phyloP scores from a whole-genome alignment of 768 basidiomycete species.

The Lactarius pseudohatsudake region DNA sequence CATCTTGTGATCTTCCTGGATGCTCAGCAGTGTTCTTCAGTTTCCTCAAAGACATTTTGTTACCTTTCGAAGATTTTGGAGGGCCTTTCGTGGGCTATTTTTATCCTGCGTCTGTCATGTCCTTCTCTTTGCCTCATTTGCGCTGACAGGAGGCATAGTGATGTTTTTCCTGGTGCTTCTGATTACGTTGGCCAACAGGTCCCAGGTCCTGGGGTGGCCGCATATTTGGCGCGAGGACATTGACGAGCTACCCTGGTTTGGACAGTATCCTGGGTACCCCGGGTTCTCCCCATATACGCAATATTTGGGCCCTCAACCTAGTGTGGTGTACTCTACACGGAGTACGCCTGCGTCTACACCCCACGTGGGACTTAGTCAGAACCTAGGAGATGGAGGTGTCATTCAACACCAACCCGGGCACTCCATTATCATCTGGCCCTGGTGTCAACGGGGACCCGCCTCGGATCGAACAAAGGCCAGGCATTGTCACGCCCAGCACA shows the following conservation, averaged over 20 bases:
- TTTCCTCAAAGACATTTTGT: conserved; percentile 56
- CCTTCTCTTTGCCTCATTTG: conserved; percentile 15
- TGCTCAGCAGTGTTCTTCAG: conserved; percentile 39
- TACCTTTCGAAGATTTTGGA: conserved; percentile 80
- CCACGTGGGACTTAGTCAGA: not conserved
- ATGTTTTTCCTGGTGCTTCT: conserved; percentile 44
- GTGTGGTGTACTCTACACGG: conserved; percentile 3
- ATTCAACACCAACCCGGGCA: conserved; percentile 57
- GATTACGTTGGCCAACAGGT: conserved; percentile 54
- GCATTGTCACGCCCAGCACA: conserved; percentile 32
- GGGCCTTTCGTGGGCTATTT: conserved; percentile 76
- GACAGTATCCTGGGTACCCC: conserved; percentile 62
- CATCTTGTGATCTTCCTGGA: not conserved
- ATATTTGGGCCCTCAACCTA: not conserved
- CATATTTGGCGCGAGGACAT: conserved; percentile 59
- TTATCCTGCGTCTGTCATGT: conserved; percentile 46
- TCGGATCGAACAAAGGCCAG: conserved; percentile 60
- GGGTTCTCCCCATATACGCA: conserved; percentile 16
- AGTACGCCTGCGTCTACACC: not conserved
- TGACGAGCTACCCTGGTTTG: conserved; percentile 74
- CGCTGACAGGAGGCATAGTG: conserved; percentile 35
- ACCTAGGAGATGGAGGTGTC: conserved; percentile 38
- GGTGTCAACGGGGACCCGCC: conserved; percentile 58
- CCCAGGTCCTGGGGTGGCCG: conserved; percentile 53
- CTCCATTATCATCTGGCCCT: conserved; percentile 68